These are phyloP conservation scores for Bryum argenteum DNA, from an alignment of 225 moss, liverwort and hornwort species.

Conservation along the genomic window DNA sequence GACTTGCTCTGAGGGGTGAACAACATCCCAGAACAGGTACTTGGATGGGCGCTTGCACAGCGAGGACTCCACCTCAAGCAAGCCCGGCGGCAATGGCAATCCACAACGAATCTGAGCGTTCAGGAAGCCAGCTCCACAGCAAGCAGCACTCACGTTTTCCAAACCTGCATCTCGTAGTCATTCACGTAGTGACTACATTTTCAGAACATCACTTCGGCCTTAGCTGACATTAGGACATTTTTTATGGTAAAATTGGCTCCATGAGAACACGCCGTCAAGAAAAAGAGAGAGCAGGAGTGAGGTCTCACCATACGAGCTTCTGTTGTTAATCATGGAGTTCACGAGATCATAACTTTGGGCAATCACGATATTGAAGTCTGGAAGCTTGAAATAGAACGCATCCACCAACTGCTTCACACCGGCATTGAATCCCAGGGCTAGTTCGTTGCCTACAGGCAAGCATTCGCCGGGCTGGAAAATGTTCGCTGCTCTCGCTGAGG, in stretches of 20 bases:
- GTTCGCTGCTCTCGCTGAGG: slow-evolving; percentile 38
- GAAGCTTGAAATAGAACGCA: slow-evolving; percentile 11
- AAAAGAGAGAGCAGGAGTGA: not conserved
- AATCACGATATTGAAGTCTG: slow-evolving; percentile 39
- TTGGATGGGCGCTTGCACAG: slow-evolving; percentile 45
- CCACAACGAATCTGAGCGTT: slow-evolving; percentile 56
- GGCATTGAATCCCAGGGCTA: slow-evolving; percentile 39
- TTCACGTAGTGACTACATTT: too few relatives aligned
- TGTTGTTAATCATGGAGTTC: slow-evolving; percentile 32
- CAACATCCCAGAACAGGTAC: slow-evolving; percentile 49
- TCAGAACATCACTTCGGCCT: too few relatives aligned
- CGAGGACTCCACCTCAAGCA: slow-evolving; percentile 12
- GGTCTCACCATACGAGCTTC: slow-evolving; percentile 32
- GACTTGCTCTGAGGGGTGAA: slow-evolving; percentile 48
- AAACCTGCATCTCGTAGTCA: slow-evolving; percentile 29
- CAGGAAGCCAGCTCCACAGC: slow-evolving; percentile 49
- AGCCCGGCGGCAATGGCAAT: slow-evolving; percentile 24
- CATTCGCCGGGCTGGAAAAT: slow-evolving; percentile 40
- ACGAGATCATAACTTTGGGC: slow-evolving; percentile 33
- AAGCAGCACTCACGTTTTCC: slow-evolving; percentile 37
- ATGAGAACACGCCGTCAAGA: not conserved
- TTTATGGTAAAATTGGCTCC: too few relatives aligned
- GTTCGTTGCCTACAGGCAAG: slow-evolving; percentile 33
- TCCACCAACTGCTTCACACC: slow-evolving; percentile 43
- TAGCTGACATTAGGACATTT: too few relatives aligned